phyloP scores from a whole-genome alignment of 495 filamentous ascomycete genomes.

The Neurospora sp. region DNA sequence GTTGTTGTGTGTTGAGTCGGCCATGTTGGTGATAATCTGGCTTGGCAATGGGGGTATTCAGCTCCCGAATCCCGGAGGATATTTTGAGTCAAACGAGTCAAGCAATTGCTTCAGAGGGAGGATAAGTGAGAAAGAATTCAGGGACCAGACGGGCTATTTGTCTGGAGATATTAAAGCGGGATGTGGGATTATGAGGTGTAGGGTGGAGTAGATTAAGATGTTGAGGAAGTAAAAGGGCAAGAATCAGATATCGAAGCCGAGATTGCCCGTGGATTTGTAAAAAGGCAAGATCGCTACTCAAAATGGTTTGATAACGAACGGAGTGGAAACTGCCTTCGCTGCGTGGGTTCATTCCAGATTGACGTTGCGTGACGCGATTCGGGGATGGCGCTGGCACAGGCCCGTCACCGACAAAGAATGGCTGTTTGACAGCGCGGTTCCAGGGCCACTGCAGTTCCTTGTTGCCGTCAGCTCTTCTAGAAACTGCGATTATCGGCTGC shows the following conservation, averaged over 20 bases:
- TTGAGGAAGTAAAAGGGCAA: not conserved
- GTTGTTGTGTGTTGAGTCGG: slow-evolving; percentile 1
- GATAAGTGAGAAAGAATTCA: not conserved
- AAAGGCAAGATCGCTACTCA: not conserved
- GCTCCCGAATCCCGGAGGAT: not conserved
- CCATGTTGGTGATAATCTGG: slow-evolving; percentile 1
- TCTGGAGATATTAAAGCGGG: not conserved
- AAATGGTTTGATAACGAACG: not conserved
- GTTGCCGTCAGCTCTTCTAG: not conserved
- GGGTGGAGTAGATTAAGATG: not conserved
- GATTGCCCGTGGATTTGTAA: not conserved
- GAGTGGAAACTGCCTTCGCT: not conserved
- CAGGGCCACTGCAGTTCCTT: not conserved
- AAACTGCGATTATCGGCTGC: not conserved
- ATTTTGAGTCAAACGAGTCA: not conserved
- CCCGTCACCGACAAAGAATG: not conserved
- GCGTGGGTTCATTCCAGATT: not conserved
- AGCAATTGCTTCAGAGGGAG: not conserved
- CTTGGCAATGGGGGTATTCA: not conserved
- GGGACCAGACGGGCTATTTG: not conserved
- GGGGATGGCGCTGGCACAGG: not conserved
- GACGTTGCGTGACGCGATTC: not conserved
- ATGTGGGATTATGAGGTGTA: not conserved
- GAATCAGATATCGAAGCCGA: not conserved
- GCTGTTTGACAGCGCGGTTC: not conserved